Evolutionary conservation across 148 eudicot species (phyloP), one percentile per base, ranked within the genome.

Genomic region (Talinum fruticosum): DNA sequence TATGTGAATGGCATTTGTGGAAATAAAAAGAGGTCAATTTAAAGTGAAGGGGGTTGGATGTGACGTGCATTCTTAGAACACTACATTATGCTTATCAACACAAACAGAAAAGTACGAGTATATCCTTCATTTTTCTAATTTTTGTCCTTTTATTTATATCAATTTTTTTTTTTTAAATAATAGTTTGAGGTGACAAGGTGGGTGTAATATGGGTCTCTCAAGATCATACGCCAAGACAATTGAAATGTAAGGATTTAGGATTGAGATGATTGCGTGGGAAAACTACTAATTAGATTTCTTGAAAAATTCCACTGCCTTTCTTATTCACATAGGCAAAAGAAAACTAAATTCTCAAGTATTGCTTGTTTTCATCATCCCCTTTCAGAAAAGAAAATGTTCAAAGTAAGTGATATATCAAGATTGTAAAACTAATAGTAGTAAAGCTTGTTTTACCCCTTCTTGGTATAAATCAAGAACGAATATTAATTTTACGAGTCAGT

Each of bases 291-390:
- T 37, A 69, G 24, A 69, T 37, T 69, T 69, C 16, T 36, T 69
- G 72, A 41, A 2, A 37, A 69, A 37, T 37, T 69, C 72, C 28
- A 69, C 36, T 67, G 72, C 72, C 47, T 69, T 69, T 68, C 71
- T 68, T 69, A 15, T 45, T 26, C 24, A 36, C 72, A 69, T 37
- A 23, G 32, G 29, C 72, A 69, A 69, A 69, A 23, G 72, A 54
- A 30, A 51, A 69, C n/a, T 62, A 37, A 34, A 28, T 30, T 66
- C 3, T 51, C 5, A 51, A 51, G 57, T 16, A 19, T 51, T 2
- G 4, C 2, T 51, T 47, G 38, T n/a, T n/a, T n/a, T n/a, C n/a
- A n/a, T n/a, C n/a, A 36, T 36, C 38, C 38, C 38, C 7, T 36
- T 47, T 0, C 2, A 3, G 14, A 47, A 15, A 15, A 47, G 53